Conservation (phyloP, 345 rosid species). For the Acer negundo region DNA sequence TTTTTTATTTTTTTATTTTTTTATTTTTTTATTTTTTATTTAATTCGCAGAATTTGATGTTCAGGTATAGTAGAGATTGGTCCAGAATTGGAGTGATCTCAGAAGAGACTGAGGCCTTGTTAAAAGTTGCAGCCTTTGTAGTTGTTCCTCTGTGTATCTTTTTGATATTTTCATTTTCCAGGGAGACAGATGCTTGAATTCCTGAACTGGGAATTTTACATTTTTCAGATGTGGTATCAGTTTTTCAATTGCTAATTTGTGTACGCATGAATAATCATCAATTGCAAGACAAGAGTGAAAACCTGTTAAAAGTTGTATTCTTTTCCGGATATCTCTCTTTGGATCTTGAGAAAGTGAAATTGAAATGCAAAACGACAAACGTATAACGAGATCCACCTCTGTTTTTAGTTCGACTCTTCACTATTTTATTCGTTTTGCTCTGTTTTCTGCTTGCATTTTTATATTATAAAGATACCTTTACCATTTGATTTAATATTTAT, state of each 20-base stretch:
- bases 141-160: constrained; percentile 70
- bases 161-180: constrained; percentile 45
- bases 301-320: too few relatives aligned
- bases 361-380: too few relatives aligned
- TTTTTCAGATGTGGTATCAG: not conserved
- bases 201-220: not conserved
- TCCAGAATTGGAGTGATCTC: constrained; percentile 88
- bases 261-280: not conserved
- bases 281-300: not conserved
- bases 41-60: not conserved
- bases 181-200: constrained; percentile 31
- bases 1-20: too few relatives aligned
- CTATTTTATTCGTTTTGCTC: too few relatives aligned
- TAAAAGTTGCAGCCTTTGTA: constrained; percentile 67
- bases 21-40: too few relatives aligned
- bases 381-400: too few relatives aligned
- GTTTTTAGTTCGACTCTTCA: too few relatives aligned
- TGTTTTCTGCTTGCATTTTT: too few relatives aligned
- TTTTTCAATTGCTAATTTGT: not conserved
- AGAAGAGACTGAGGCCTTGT: constrained; percentile 59
- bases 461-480: too few relatives aligned
- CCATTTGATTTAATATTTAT: too few relatives aligned
- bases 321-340: not conserved
- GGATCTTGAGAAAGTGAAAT: not conserved
- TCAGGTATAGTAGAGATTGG: constrained; percentile 94